Base-by-base conservation (phyloP, 257 asterid species). In the Salvia miltiorrhiza region DNA sequence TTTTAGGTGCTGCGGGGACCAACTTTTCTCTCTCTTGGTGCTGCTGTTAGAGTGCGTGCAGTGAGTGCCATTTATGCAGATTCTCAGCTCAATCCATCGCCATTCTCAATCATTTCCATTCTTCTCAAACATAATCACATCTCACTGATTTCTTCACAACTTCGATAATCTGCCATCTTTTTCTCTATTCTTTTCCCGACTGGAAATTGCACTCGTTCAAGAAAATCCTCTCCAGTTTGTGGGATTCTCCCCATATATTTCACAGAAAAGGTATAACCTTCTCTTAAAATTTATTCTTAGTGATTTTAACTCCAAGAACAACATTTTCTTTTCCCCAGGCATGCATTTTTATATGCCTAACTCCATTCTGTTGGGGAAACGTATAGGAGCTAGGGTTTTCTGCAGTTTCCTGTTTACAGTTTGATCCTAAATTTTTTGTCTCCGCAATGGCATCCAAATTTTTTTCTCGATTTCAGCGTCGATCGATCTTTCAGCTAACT, bases 381-480 rank as follows among this genome's bases (percentile, higher is more conserved):
- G 7, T 54, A 21, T 20, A n/a, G 44, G 52, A 68, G 1, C n/a
- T 75, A 75, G 75, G 68, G 71, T 55, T 69, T 63, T 14, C 41
- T 62, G 48, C 2, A 9, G 37, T 7, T 73, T 59, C 75, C n/a
- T 74, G 47, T 26, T 58, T 28, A 35, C 23, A 13, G 7, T 32
- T 49, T 40, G 16, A 65, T 55, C 62, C 35, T 44, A 14, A 54
- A 63, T 28, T 19, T 10, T n/a, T 45, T 26, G 11, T 43, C 39
- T 54, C 47, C 2, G 6, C 20, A 64, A 63, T 39, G 17, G 76
- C 47, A 57, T n/a, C n/a, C n/a, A n/a, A n/a, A n/a, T n/a, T n/a
- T n/a, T n/a, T n/a, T n/a, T 67, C 74, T 59, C 59, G 58, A 44
- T 61, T 26, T 1, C 41, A 8, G 47, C 30, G 7, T 26, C 7